Conservation (phyloP, 441 rosid species). For the Hypseocharis bilobata region DNA sequence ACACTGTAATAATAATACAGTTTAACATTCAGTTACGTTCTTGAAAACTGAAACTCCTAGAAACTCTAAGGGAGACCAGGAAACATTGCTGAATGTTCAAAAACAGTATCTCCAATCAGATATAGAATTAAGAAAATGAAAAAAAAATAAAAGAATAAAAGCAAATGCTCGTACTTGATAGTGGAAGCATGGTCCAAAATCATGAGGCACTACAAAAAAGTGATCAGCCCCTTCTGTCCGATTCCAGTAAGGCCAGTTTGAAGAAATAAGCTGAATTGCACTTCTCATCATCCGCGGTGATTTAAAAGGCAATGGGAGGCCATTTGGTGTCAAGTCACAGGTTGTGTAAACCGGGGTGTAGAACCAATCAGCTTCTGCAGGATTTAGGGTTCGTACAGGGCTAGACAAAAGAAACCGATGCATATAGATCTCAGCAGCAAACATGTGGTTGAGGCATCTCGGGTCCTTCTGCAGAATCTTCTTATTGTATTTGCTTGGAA, state of each 20-base stretch:
- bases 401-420: conserved; percentile 63
- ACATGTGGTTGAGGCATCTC: conserved; percentile 63
- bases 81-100: no score
- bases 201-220: conserved; percentile 61
- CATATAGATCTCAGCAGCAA: conserved; percentile 68
- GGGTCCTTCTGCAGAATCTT: conserved; percentile 58
- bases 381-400: conserved; percentile 62
- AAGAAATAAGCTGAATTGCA: conserved; percentile 68
- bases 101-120: no score
- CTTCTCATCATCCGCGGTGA: conserved; percentile 76
- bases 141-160: no score
- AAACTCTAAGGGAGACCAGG: no score
- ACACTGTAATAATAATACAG: no score
- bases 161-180: conserved; percentile 55
- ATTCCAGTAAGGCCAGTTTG: conserved; percentile 73
- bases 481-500: conserved; percentile 67
- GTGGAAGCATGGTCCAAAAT: conserved; percentile 69
- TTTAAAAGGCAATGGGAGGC: conserved; percentile 62
- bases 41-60: no score
- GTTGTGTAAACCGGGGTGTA: conserved; percentile 65
- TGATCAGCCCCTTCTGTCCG: conserved; percentile 68
- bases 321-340: conserved; percentile 63
- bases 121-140: no score
- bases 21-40: no score
- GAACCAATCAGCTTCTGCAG: conserved; percentile 73